Conservation (phyloP, 176 grass and related monocot genomes). For the Triticum monococcum region DNA sequence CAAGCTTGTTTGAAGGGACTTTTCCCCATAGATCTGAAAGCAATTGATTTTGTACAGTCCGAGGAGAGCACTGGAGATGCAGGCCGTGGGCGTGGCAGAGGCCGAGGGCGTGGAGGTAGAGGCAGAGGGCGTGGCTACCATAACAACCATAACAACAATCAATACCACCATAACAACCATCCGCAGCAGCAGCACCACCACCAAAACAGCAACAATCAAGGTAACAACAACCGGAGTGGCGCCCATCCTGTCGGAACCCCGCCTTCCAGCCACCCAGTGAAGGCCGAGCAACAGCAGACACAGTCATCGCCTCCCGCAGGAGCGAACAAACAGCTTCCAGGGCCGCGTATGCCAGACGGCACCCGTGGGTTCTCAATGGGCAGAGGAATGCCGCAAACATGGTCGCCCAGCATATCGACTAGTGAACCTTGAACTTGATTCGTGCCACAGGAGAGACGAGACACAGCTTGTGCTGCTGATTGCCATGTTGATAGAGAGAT, state of each 20-base stretch:
- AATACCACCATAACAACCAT: conserved; percentile 37
- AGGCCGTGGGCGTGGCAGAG: conserved; percentile 44
- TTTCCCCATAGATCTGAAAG: conserved; percentile 4
- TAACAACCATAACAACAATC: conserved; percentile 56
- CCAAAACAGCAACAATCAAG: conserved; percentile 40
- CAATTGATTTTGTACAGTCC: conserved; percentile 42
- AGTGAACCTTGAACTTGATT: conserved; percentile 20
- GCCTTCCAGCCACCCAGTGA: conserved; percentile 39
- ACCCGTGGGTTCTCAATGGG: conserved; percentile 77
- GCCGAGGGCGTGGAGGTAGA: conserved; percentile 52
- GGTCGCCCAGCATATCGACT: neutral
- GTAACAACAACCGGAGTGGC: conserved; percentile 49
- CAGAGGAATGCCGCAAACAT: conserved; percentile 59
- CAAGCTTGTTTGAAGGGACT: neutral
- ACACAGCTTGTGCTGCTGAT: conserved; percentile 14
- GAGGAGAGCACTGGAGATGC: conserved; percentile 59
- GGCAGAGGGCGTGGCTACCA: conserved; percentile 57
- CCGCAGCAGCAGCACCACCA: conserved; percentile 39
- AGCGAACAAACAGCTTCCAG: conserved; percentile 66
- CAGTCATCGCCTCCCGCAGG: conserved; percentile 34
- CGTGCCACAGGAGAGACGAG: neutral
- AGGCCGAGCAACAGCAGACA: conserved; percentile 39
- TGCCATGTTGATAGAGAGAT: conserved; percentile 42
- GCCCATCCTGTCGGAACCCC: conserved; percentile 52
- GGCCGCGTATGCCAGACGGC: conserved; percentile 87